Conservation (phyloP, 2,329 filamentous ascomycete genomes). For the Sclerotinia borealis region DNA sequence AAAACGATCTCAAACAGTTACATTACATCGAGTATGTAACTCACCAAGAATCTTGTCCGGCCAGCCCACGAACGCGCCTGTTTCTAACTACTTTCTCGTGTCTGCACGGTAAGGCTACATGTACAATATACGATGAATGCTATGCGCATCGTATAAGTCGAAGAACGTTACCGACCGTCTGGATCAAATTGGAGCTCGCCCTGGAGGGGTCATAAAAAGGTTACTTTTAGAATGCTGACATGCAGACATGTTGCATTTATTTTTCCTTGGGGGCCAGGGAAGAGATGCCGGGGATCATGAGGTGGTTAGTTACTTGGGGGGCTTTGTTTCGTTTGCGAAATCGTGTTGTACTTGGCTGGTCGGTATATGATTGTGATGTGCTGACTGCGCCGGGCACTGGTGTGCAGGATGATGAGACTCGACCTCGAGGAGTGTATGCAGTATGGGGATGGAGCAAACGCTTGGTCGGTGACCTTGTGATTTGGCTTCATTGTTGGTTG, state of each 20-base stretch:
- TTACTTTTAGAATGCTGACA: constrained; percentile 4
- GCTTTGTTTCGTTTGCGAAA: not conserved
- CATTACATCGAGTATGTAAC: not conserved
- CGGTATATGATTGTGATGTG: not conserved
- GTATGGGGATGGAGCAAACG: not conserved
- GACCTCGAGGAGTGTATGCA: not conserved
- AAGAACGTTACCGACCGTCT: not conserved
- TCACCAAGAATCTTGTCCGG: not conserved
- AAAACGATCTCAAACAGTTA: not conserved
- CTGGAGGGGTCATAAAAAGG: not conserved
- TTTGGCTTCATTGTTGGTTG: not conserved
- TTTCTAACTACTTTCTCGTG: too few relatives aligned
- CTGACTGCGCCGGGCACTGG: not conserved
- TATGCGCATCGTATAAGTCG: not conserved
- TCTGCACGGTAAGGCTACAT: not conserved
- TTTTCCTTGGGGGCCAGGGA: not conserved
- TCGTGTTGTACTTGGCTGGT: not conserved
- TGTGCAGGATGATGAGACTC: not conserved
- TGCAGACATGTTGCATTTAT: not conserved
- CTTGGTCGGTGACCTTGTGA: not conserved
- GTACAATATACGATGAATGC: not conserved
- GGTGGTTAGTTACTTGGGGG: not conserved
- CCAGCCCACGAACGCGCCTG: not conserved
- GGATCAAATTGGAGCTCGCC: not conserved
- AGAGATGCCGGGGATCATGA: not conserved